These are phyloP conservation scores for Sporothrix brasiliensis DNA, from an alignment of 2,329 filamentous ascomycete species.

Conservation along the genomic window DNA sequence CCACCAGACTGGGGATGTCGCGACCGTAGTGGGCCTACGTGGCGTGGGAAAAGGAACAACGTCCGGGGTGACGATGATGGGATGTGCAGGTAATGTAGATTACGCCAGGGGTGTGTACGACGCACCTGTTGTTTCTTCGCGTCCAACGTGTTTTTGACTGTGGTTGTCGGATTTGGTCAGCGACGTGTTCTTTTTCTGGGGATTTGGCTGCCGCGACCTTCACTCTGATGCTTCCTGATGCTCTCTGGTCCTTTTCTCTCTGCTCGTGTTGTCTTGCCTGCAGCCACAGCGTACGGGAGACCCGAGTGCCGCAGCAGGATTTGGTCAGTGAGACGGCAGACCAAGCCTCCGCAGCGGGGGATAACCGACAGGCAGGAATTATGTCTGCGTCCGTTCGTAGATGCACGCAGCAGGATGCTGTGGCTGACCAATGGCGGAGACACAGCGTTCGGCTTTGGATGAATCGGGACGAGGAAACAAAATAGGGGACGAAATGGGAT, in stretches of 20 bases:
- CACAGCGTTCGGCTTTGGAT: not conserved
- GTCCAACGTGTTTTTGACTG: too few relatives aligned
- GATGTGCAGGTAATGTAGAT: not conserved
- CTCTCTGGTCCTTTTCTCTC: not conserved
- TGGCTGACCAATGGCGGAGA: conserved; percentile 10
- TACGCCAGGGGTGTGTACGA: not conserved
- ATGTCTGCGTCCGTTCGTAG: not conserved
- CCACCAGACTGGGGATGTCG: conserved; percentile 21
- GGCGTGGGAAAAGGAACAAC: conserved; percentile 17
- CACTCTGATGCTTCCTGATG: not conserved
- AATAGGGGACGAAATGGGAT: not conserved
- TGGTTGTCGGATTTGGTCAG: not conserved
- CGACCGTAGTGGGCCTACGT: conserved; percentile 12
- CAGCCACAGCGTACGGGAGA: conserved; percentile 1
- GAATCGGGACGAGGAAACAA: conserved; percentile 1
- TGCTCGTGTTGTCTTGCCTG: not conserved
- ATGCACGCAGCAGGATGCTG: not conserved
- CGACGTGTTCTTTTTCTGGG: conserved; percentile 9
- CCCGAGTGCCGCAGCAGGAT: not conserved
- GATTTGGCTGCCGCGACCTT: not conserved
- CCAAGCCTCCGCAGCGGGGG: conserved; percentile 10
- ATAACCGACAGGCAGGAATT: not conserved
- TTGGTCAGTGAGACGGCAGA: not conserved
- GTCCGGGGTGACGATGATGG: conserved; percentile 24
- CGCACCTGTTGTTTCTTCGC: not conserved